phyloP scores from a whole-genome alignment of 805 yeast species.

The Starmerella potacharoeniae region DNA sequence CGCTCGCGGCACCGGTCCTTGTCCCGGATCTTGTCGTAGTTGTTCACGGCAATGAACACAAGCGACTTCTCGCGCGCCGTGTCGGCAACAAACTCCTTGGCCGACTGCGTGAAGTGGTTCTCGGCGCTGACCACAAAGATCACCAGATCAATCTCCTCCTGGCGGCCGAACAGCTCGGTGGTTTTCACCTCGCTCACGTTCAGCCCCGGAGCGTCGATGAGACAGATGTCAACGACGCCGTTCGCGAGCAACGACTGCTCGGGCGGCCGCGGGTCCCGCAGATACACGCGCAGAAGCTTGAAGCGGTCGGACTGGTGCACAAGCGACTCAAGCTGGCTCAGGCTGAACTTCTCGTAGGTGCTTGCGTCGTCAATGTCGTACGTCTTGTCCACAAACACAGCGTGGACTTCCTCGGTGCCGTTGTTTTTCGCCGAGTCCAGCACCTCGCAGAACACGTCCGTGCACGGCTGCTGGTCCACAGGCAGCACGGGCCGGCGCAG shows the following conservation, averaged over 20 bases:
- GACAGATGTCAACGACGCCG: slow-evolving; percentile 82
- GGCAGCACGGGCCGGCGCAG: slow-evolving; percentile 70
- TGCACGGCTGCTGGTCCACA: slow-evolving; percentile 96
- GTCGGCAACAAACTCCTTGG: slow-evolving; percentile 80
- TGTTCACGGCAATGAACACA: slow-evolving; percentile 87
- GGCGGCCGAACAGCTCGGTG: slow-evolving; percentile 86
- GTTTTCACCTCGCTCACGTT: slow-evolving; percentile 90
- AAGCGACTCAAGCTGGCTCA: slow-evolving; percentile 52
- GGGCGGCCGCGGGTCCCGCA: slow-evolving; percentile 57
- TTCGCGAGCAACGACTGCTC: slow-evolving; percentile 66
- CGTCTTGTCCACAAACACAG: slow-evolving; percentile 39
- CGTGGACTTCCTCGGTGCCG: slow-evolving; percentile 84
- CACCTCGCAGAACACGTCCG: slow-evolving; percentile 91
- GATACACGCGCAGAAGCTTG: slow-evolving; percentile 65
- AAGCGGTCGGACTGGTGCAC: slow-evolving; percentile 66
- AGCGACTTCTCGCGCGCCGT: slow-evolving; percentile 87
- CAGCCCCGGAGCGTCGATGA: slow-evolving; percentile 95
- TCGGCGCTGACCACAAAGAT: slow-evolving; percentile 95
- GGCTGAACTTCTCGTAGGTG: slow-evolving; percentile 46
- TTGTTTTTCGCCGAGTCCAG: slow-evolving; percentile 68
- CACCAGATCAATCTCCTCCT: slow-evolving; percentile 92
- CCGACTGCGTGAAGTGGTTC: slow-evolving; percentile 87
- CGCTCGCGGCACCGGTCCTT: slow-evolving; percentile 65
- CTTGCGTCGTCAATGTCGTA: slow-evolving; percentile 49
- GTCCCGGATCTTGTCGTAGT: slow-evolving; percentile 76